Evolutionary conservation across 257 asterid species (phyloP).

Genomic region (Solanum raphanifolium): DNA sequence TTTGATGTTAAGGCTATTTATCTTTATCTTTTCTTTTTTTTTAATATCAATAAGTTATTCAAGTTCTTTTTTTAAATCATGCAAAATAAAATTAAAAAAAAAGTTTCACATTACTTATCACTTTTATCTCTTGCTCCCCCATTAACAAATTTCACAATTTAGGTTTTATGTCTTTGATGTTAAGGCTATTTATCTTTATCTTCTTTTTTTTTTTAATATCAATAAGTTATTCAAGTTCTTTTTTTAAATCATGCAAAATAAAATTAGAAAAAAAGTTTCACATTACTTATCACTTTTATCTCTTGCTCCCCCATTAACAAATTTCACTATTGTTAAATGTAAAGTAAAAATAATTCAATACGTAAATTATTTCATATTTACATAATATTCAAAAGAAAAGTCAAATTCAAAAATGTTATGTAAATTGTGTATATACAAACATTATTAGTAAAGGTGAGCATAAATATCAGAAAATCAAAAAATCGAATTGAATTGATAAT

Average conservation of each 20-base stretch:
- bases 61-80: background rate
- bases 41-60: background rate
- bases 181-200: too few relatives aligned
- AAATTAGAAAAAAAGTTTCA: too few relatives aligned
- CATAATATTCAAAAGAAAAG: background rate
- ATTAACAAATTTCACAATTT: background rate
- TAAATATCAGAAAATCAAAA: too few relatives aligned
- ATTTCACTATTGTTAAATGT: background rate
- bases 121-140: background rate
- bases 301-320: background rate
- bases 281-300: background rate
- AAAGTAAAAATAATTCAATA: too few relatives aligned
- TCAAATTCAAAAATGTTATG: too few relatives aligned
- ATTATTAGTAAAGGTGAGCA: background rate
- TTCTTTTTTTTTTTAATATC: background rate
- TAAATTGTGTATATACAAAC: too few relatives aligned
- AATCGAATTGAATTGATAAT: too few relatives aligned
- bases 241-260: too few relatives aligned
- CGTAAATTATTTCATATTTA: too few relatives aligned
- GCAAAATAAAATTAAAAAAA: too few relatives aligned
- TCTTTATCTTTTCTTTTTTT: rapidly evolving
- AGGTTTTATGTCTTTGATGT: too few relatives aligned
- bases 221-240: background rate
- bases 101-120: background rate
- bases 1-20: background rate